Evolutionary conservation across 2,329 filamentous ascomycete genomes (phyloP).

Genomic region (Hypoxylon sp.): DNA sequence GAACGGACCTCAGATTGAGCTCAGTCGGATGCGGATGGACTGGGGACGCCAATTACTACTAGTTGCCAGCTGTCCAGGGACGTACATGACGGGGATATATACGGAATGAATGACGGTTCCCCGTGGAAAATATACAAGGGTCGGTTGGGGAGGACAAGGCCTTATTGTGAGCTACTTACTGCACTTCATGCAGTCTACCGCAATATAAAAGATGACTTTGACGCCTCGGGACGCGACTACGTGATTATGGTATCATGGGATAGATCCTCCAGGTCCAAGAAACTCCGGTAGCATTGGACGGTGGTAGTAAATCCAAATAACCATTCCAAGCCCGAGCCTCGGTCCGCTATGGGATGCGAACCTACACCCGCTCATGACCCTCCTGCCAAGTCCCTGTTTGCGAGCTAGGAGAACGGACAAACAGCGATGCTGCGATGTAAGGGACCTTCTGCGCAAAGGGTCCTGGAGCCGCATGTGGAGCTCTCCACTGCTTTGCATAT

Average conservation of each 20-base stretch:
- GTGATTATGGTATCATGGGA: neutral
- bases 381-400: neutral
- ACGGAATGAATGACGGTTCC: neutral
- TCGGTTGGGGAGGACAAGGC: neutral
- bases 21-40: neutral
- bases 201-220: constrained; percentile 18
- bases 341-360: neutral
- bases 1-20: constrained; percentile 2
- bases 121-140: constrained; percentile 3
- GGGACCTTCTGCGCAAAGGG: neutral
- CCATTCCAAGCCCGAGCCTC: neutral
- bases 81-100: constrained; percentile 6
- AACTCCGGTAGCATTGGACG: neutral
- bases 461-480: constrained; percentile 33
- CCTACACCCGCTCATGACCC: too few relatives aligned
- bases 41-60: neutral
- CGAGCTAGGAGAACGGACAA: neutral
- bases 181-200: constrained; percentile 3
- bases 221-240: neutral
- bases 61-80: neutral
- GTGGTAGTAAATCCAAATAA: neutral
- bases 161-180: constrained; percentile 4
- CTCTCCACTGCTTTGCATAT: constrained; percentile 26
- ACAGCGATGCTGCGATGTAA: constrained; percentile 15
- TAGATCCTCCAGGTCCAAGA: neutral